These are phyloP conservation scores for Geosmithia putterillii DNA, from an alignment of 2,329 filamentous ascomycete species.

Conservation along the genomic window DNA sequence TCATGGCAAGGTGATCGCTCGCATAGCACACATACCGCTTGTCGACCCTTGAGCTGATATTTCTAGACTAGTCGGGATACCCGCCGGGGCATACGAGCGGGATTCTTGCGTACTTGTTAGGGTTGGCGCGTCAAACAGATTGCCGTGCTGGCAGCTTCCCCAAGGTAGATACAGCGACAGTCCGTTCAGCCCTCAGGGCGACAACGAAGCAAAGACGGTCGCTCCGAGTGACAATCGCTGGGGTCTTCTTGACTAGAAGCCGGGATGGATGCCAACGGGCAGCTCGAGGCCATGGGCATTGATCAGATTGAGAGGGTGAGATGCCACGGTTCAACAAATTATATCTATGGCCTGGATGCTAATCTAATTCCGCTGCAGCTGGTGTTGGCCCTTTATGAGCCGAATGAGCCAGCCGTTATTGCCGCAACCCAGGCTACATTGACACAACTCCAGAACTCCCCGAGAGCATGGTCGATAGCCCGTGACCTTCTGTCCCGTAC, in stretches of 20 bases:
- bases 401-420: constrained; percentile 34
- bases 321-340: constrained; percentile 1
- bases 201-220: not conserved
- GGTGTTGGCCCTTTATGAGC: constrained; percentile 40
- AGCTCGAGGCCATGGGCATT: constrained; percentile 5
- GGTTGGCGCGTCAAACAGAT: too few relatives aligned
- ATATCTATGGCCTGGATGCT: not conserved
- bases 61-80: not conserved
- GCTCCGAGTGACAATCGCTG: not conserved
- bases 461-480: constrained; percentile 76
- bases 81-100: not conserved
- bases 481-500: constrained; percentile 58
- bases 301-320: constrained; percentile 12
- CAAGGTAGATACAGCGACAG: not conserved
- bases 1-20: not conserved
- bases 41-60: not conserved
- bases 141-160: too few relatives aligned
- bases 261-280: constrained; percentile 1
- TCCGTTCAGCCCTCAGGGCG: not conserved
- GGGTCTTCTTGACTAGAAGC: not conserved
- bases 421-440: constrained; percentile 56
- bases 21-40: not conserved
- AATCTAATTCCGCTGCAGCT: constrained; percentile 16
- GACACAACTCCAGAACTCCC: constrained; percentile 65
- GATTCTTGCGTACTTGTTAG: not conserved